These are phyloP conservation scores for Psilocybe cyanescens DNA, from an alignment of 768 basidiomycete species.

Conservation along the genomic window DNA sequence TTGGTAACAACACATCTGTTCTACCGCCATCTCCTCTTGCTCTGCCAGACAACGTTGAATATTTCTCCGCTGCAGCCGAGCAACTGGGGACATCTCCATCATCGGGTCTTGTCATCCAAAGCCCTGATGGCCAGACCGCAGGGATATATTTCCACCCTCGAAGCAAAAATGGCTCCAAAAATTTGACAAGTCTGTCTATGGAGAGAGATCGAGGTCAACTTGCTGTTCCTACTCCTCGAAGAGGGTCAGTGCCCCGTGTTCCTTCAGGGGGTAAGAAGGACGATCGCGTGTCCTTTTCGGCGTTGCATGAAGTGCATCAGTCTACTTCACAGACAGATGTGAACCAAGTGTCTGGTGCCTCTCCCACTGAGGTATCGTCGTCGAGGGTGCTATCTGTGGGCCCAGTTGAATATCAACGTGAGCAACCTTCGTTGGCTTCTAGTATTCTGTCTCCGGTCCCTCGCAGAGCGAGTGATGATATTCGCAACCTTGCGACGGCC, in stretches of 20 bases:
- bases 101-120: conserved; percentile 88
- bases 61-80: conserved; percentile 68
- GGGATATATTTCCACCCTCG: conserved; percentile 95
- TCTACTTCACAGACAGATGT: background rate
- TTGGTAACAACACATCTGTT: conserved; percentile 28
- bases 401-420: conserved; percentile 5
- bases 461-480: conserved; percentile 16
- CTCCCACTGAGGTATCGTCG: background rate
- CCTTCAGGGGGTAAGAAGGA: conserved; percentile 27
- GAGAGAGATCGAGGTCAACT: conserved; percentile 51
- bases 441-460: conserved; percentile 18
- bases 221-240: conserved; percentile 27
- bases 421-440: conserved; percentile 11
- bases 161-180: conserved; percentile 38
- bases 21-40: conserved; percentile 71
- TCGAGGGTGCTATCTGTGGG: conserved; percentile 1
- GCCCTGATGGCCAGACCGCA: conserved; percentile 91
- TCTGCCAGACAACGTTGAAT: conserved; percentile 76
- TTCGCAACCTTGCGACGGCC: conserved; percentile 12
- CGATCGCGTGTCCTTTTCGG: conserved; percentile 29
- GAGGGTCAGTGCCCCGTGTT: conserved; percentile 29
- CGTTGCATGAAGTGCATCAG: conserved; percentile 33
- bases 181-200: conserved; percentile 41
- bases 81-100: conserved; percentile 78
- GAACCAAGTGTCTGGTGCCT: background rate